Evolutionary conservation across 2,329 filamentous ascomycete species (phyloP).

Genomic region (Phaeosphaeria sp.): DNA sequence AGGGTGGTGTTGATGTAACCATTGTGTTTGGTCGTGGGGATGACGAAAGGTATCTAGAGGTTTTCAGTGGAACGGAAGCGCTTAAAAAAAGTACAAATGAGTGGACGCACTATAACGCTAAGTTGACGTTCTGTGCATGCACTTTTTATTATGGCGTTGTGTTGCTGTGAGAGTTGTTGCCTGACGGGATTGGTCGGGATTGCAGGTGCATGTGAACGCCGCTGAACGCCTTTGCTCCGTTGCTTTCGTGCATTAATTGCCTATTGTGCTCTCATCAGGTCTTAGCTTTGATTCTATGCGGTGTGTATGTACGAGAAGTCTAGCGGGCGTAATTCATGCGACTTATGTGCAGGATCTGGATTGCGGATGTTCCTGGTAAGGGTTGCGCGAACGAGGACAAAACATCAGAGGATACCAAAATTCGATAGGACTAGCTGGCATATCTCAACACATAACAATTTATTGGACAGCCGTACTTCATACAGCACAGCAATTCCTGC

Average conservation of each 20-base stretch:
- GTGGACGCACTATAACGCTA: neutral
- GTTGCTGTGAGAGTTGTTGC: neutral
- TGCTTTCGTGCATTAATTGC: neutral
- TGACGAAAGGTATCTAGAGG: neutral
- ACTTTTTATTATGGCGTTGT: neutral
- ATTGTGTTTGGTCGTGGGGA: neutral
- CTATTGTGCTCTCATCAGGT: neutral
- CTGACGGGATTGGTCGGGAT: neutral
- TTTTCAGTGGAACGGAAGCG: neutral
- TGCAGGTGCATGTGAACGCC: too few relatives aligned
- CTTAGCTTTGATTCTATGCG: neutral
- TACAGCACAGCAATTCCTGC: neutral
- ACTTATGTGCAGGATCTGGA: neutral
- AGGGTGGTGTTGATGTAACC: neutral
- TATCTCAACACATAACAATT: too few relatives aligned
- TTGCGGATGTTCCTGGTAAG: neutral
- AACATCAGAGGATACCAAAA: neutral
- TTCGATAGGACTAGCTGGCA: too few relatives aligned
- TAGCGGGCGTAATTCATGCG: neutral
- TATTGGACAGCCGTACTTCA: too few relatives aligned
- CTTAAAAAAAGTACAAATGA: neutral
- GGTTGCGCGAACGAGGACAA: neutral
- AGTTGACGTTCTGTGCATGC: neutral
- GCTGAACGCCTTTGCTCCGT: too few relatives aligned
- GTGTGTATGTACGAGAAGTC: neutral